Percentiles rank a stretch among this genome's conserved stretches.
Evolutionary conservation across 2,329 filamentous ascomycete genomes (phyloP).

Genomic region (Aquanectria penicillioides): DNA sequence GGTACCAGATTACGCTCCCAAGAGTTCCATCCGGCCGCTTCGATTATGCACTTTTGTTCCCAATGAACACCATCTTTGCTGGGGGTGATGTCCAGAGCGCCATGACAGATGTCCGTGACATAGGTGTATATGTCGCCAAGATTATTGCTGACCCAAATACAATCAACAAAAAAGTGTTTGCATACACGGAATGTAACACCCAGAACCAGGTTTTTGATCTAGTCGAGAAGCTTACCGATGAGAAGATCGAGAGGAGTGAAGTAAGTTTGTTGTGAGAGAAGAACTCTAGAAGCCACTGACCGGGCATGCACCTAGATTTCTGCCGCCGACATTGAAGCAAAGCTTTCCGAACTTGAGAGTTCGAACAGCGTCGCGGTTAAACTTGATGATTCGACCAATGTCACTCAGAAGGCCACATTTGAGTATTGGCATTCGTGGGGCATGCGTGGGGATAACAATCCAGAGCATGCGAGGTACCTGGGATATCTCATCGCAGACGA

Average conservation of each 20-base stretch:
- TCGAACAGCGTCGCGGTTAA: neutral
- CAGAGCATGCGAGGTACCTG: slow-evolving; percentile 62
- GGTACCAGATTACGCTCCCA: slow-evolving; percentile 59
- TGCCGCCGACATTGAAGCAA: neutral
- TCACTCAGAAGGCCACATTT: neutral
- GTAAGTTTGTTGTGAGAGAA: neutral
- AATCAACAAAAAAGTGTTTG: slow-evolving; percentile 61
- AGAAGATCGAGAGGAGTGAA: slow-evolving; percentile 49
- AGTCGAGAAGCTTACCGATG: slow-evolving; percentile 58
- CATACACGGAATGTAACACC: slow-evolving; percentile 55
- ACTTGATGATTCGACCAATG: neutral
- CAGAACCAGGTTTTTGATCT: slow-evolving; percentile 57
- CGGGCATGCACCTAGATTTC: slow-evolving; percentile 17
- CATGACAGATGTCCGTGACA: slow-evolving; percentile 59
- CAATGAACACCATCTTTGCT: slow-evolving; percentile 51
- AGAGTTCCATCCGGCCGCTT: slow-evolving; percentile 38
- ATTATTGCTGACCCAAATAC: slow-evolving; percentile 63
- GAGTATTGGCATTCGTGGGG: slow-evolving; percentile 56
- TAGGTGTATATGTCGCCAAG: slow-evolving; percentile 59
- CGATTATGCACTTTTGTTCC: slow-evolving; percentile 40
- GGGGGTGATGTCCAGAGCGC: slow-evolving; percentile 56
- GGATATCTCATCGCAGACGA: slow-evolving; percentile 62
- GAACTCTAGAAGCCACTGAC: neutral
- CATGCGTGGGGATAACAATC: slow-evolving; percentile 61
- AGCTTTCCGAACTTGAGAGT: neutral